Conservation (phyloP, 306 rosid species). For the Herpetospermum pedunculosum region DNA sequence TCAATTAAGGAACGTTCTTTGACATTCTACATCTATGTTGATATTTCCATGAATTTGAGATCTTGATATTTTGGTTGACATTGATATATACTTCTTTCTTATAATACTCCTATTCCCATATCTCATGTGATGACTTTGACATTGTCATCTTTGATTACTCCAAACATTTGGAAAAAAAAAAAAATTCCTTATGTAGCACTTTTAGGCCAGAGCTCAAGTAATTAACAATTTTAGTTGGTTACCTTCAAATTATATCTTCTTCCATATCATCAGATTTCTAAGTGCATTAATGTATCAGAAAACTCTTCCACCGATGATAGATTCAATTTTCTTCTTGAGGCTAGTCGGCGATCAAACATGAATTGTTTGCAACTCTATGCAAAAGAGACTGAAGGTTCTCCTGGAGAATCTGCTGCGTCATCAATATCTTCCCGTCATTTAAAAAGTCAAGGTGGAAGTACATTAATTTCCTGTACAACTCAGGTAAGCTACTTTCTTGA, state of each 20-base stretch:
- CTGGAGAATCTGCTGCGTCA: constrained; percentile 70
- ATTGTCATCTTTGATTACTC: background rate
- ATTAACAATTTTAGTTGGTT: background rate
- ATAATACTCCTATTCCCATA: background rate
- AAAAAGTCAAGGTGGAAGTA: constrained; percentile 28
- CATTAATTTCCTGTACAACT: constrained; percentile 40
- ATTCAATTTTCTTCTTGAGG: constrained; percentile 73
- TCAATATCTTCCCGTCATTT: constrained; percentile 55
- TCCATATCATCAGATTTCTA: constrained; percentile 20
- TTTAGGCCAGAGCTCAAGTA: background rate
- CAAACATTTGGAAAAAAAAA: background rate
- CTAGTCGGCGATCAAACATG: constrained; percentile 83
- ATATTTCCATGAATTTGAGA: background rate
- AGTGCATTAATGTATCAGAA: constrained; percentile 51
- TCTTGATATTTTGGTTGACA: background rate
- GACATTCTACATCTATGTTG: background rate
- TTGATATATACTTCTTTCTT: background rate
- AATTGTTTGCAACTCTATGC: constrained; percentile 62
- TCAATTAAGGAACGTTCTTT: background rate
- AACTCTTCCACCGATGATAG: constrained; percentile 60
- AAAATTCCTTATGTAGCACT: background rate
- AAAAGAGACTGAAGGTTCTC: constrained; percentile 67
- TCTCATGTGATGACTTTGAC: background rate
- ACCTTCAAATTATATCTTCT: constrained; percentile 2
- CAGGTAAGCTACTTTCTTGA: constrained; percentile 42